phyloP scores from a whole-genome alignment of 805 yeast genomes.

The Metschnikowia proteae region DNA sequence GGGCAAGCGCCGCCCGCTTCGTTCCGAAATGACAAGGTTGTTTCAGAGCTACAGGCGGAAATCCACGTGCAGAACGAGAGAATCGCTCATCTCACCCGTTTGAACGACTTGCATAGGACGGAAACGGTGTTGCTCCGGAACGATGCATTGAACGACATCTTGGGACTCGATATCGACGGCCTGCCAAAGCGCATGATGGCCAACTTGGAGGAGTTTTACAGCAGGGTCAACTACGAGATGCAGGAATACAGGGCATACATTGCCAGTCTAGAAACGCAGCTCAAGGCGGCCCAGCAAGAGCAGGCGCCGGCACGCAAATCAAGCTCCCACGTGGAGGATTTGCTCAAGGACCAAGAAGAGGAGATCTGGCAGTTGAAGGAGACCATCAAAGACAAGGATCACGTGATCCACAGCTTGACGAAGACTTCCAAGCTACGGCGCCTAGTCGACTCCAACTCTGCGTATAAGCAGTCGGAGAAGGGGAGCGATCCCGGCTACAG shows the following conservation, averaged over 20 bases:
- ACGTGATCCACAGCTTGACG: slow-evolving; percentile 69
- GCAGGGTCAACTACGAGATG: slow-evolving; percentile 46
- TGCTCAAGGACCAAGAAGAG: slow-evolving; percentile 59
- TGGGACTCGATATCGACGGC: slow-evolving; percentile 38
- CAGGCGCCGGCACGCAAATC: neutral
- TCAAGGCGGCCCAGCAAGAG: slow-evolving; percentile 31
- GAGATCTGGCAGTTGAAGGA: slow-evolving; percentile 65
- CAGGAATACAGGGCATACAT: slow-evolving; percentile 61
- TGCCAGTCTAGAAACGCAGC: slow-evolving; percentile 52
- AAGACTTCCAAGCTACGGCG: slow-evolving; percentile 59
- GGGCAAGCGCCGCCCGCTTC: neutral
- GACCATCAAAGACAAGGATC: slow-evolving; percentile 66
- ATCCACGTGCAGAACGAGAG: slow-evolving; percentile 61
- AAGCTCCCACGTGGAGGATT: slow-evolving; percentile 18
- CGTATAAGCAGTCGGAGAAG: neutral
- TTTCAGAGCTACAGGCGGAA: slow-evolving; percentile 49
- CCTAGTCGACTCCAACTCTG: slow-evolving; percentile 34
- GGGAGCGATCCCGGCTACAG: neutral
- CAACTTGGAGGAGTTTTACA: slow-evolving; percentile 47
- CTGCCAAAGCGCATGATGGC: slow-evolving; percentile 42
- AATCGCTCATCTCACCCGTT: slow-evolving; percentile 63
- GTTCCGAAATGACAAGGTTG: neutral
- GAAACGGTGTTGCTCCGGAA: slow-evolving; percentile 55
- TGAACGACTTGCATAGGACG: slow-evolving; percentile 57
- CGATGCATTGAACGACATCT: slow-evolving; percentile 56